Percentiles rank a stretch among this genome's conserved stretches.
phyloP scores from a whole-genome alignment of 1,284 basidiomycete genomes.

The Gymnopus androsaceus region DNA sequence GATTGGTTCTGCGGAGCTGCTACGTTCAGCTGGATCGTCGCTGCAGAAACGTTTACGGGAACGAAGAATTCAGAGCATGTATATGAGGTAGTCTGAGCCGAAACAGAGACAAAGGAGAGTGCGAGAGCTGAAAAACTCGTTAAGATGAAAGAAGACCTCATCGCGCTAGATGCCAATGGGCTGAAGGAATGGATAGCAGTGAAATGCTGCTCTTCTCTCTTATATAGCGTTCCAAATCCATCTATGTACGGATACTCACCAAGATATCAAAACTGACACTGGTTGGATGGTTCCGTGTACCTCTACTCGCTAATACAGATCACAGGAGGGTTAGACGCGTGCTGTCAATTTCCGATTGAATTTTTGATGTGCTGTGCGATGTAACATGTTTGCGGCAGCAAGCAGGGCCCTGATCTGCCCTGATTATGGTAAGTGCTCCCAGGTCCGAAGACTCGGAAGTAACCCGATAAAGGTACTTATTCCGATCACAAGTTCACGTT shows the following conservation, averaged over 20 bases:
- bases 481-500: no score
- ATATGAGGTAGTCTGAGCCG: neutral
- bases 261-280: neutral
- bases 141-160: neutral
- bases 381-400: no score
- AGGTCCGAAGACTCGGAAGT: no score
- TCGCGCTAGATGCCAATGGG: neutral
- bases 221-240: neutral
- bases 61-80: slow-evolving; percentile 2
- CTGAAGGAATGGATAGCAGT: neutral
- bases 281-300: neutral
- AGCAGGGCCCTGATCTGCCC: no score
- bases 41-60: slow-evolving; percentile 6
- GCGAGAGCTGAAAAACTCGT: slow-evolving; percentile 1
- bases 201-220: neutral
- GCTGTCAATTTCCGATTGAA: neutral
- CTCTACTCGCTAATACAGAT: neutral
- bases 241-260: neutral
- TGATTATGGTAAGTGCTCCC: no score
- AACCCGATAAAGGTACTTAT: no score
- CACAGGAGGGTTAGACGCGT: no score
- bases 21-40: neutral
- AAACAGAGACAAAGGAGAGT: neutral
- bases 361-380: neutral
- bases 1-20: slow-evolving; percentile 17